Evolutionary conservation across 768 basidiomycete species (phyloP).

Genomic region (Sarcomyxa edulis): DNA sequence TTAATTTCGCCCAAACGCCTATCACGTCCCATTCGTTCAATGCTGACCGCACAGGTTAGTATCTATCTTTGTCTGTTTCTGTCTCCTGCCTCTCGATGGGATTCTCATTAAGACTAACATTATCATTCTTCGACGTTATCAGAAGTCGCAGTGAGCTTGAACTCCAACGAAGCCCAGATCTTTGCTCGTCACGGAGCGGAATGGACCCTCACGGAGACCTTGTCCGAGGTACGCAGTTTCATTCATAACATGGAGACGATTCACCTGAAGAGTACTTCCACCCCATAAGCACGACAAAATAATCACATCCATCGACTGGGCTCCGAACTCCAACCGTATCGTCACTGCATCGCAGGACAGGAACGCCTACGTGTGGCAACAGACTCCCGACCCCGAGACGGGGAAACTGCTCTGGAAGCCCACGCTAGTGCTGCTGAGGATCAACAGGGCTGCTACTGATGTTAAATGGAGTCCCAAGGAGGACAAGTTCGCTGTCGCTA

Average conservation of each 20-base stretch:
- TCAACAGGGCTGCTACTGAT: conserved; percentile 93
- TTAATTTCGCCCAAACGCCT: conserved; percentile 73
- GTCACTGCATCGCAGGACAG: conserved; percentile 99
- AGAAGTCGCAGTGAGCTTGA: conserved; percentile 92
- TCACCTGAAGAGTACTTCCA: background rate
- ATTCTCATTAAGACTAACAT: background rate
- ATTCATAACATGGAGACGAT: background rate
- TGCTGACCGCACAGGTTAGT: conserved; percentile 80
- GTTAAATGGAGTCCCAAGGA: conserved; percentile 97
- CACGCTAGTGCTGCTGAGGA: conserved; percentile 88
- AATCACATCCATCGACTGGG: conserved; percentile 99
- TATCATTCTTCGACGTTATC: conserved; percentile 8
- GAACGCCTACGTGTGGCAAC: conserved; percentile 98
- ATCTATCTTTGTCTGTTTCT: background rate
- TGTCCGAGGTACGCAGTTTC: conserved; percentile 66
- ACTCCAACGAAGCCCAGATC: conserved; percentile 85
- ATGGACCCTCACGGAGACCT: conserved; percentile 69
- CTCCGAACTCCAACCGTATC: conserved; percentile 92
- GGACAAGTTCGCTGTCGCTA: conserved; percentile 98
- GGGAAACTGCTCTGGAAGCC: conserved; percentile 86
- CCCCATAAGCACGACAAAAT: conserved; percentile 85
- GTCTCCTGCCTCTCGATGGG: too few species aligned
- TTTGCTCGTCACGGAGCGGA: conserved; percentile 59
- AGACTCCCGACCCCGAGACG: conserved; percentile 65
- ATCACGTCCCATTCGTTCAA: conserved; percentile 91